phyloP scores from a whole-genome alignment of 2,329 filamentous ascomycete species.

The Coleophoma eucalyptorum region DNA sequence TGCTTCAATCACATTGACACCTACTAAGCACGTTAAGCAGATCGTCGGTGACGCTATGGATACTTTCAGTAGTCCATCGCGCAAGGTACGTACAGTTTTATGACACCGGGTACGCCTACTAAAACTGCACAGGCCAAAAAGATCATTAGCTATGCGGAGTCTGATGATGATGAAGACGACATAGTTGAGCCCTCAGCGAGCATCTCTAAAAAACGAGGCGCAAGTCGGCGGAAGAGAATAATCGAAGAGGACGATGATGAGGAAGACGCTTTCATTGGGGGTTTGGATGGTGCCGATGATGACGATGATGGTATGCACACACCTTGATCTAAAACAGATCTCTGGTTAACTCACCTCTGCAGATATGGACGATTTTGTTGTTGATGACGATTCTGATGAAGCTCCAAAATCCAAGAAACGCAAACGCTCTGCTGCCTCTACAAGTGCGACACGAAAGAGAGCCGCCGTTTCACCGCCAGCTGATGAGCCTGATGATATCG shows the following conservation, averaged over 20 bases:
- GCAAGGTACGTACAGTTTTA: conserved; percentile 58
- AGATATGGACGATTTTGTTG: conserved; percentile 86
- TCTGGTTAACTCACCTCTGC: conserved; percentile 28
- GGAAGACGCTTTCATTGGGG: conserved; percentile 61
- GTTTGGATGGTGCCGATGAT: conserved; percentile 56
- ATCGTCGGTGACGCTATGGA: conserved; percentile 32
- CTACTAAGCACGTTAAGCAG: conserved; percentile 41
- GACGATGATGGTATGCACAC: conserved; percentile 47
- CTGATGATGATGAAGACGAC: conserved; percentile 76
- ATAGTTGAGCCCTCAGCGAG: conserved; percentile 41
- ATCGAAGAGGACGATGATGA: conserved; percentile 61
- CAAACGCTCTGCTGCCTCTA: conserved; percentile 49
- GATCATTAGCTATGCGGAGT: conserved; percentile 78
- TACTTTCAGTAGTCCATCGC: conserved; percentile 66
- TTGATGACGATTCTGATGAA: conserved; percentile 76
- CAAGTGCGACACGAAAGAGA: conserved; percentile 55
- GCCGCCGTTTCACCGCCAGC: conserved; percentile 50
- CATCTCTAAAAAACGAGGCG: conserved; percentile 32
- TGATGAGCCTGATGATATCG: conserved; percentile 33
- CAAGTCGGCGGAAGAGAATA: conserved; percentile 54
- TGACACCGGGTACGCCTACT: background rate
- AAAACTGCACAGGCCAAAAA: conserved; percentile 49
- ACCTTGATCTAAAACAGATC: conserved; percentile 5
- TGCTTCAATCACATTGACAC: conserved; percentile 36
- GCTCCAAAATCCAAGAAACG: conserved; percentile 62